Evolutionary conservation across 768 basidiomycete genomes (phyloP).

Genomic region (Lactarius psammicola): DNA sequence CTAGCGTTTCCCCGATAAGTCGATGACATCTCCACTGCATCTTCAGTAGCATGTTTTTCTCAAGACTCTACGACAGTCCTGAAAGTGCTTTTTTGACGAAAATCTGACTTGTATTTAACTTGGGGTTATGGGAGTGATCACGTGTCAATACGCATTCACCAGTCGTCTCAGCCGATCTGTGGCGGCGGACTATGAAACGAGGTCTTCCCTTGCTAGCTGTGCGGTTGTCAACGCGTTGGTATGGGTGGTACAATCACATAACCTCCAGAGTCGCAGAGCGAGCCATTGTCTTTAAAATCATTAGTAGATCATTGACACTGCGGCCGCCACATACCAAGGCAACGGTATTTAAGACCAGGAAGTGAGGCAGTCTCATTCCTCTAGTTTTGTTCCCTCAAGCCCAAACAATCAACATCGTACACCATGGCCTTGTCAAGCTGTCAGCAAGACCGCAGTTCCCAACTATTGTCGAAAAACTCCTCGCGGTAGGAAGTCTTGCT

Average conservation of each 20-base stretch:
- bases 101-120: no score
- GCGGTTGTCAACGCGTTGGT: not conserved
- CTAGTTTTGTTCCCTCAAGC: not conserved
- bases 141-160: not conserved
- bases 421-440: no score
- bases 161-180: not conserved
- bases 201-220: no score
- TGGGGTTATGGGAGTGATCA: not conserved
- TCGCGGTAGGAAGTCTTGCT: not conserved
- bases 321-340: not conserved
- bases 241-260: no score
- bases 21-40: no score
- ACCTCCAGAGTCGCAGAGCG: not conserved
- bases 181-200: not conserved
- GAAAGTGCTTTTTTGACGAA: not conserved
- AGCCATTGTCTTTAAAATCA: not conserved
- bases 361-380: not conserved
- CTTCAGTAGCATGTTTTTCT: not conserved
- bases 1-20: not conserved
- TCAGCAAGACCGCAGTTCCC: not conserved
- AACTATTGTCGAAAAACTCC: slow-evolving; percentile 4
- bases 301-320: not conserved
- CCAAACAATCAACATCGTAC: not conserved
- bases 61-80: not conserved
- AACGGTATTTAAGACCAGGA: not conserved